These are phyloP conservation scores for Pythium volutum DNA, from an alignment of 352 stramenopile species.

Conservation along the genomic window DNA sequence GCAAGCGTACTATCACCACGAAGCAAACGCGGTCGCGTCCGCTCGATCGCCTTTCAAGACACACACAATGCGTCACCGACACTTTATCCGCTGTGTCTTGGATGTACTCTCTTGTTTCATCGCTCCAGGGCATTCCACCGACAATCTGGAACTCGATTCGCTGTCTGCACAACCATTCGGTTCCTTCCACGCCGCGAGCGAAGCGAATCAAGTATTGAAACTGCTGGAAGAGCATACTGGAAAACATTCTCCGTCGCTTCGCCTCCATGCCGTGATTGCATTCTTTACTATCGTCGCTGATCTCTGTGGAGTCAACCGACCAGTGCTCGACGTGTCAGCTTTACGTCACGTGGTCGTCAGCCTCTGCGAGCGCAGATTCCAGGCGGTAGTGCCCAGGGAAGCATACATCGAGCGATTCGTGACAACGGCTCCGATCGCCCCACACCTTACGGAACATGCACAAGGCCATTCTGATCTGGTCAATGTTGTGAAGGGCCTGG, in stretches of 20 bases:
- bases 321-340: background rate
- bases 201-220: background rate
- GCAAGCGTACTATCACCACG: conserved; percentile 18
- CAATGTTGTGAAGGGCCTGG: background rate
- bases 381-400: background rate
- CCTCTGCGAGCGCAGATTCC: background rate
- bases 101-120: background rate
- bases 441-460: no score
- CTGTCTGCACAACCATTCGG: background rate
- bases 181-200: background rate
- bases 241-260: background rate
- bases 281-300: conserved; percentile 3
- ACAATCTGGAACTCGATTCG: background rate
- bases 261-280: background rate
- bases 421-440: background rate
- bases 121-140: background rate
- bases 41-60: background rate
- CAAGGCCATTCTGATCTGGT: background rate
- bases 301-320: background rate
- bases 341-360: background rate
- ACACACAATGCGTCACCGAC: background rate
- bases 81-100: background rate
- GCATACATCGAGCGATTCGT: background rate
- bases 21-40: conserved; percentile 6
- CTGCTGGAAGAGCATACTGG: background rate